Evolutionary conservation across 2,329 filamentous ascomycete genomes (phyloP).

Genomic region (Nigrospora osmanthi): DNA sequence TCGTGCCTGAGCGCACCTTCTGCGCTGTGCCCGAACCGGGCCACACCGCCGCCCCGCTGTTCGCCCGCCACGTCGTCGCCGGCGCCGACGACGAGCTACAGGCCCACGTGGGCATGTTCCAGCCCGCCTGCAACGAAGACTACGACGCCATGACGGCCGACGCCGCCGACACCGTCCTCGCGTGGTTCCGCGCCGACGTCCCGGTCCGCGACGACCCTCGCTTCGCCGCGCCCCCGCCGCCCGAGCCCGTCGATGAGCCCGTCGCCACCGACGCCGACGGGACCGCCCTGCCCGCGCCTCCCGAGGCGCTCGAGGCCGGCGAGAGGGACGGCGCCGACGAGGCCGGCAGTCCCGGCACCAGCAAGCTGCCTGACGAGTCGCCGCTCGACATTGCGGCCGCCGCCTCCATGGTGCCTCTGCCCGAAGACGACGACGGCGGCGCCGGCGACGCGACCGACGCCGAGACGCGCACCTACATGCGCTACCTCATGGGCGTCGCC

Average conservation of each 20-base stretch:
- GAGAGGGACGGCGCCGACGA: constrained; percentile 13
- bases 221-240: constrained; percentile 32
- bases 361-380: constrained; percentile 30
- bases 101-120: constrained; percentile 64
- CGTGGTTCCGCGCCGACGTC: constrained; percentile 45
- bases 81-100: constrained; percentile 62
- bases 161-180: constrained; percentile 47
- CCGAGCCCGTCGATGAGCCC: constrained; percentile 25
- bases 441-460: constrained; percentile 23
- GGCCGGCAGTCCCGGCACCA: constrained; percentile 20
- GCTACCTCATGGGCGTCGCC: constrained; percentile 40
- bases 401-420: constrained; percentile 39
- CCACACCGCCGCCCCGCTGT: constrained; percentile 30
- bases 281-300: not conserved
- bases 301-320: constrained; percentile 8
- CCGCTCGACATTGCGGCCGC: constrained; percentile 46
- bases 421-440: constrained; percentile 28
- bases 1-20: constrained; percentile 66
- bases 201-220: constrained; percentile 37
- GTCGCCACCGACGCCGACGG: constrained; percentile 23
- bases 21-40: constrained; percentile 58
- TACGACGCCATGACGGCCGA: constrained; percentile 57
- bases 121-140: constrained; percentile 50
- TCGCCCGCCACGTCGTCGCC: constrained; percentile 52
- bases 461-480: constrained; percentile 34